A percentile compares a stretch with the other conserved stretches of the same genome.
phyloP scores from a whole-genome alignment of 1,139 yeast genomes.

The Taphrina pruni region DNA sequence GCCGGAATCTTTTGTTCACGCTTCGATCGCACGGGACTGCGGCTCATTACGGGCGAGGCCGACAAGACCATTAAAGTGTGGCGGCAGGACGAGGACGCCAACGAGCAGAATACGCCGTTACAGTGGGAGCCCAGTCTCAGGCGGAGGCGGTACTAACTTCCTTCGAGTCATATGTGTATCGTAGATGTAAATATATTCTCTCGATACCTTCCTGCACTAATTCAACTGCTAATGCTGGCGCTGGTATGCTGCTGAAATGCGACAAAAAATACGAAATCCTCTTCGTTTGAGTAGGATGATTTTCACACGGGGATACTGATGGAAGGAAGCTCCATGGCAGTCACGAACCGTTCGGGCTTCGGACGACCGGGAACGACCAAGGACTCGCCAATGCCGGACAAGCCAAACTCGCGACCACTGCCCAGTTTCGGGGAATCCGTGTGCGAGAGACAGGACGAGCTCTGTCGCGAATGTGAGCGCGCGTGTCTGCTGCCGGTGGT shows the following conservation, averaged over 20 bases:
- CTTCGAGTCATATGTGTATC: too few relatives aligned
- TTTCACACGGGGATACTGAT: not conserved
- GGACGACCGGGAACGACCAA: slow-evolving; percentile 9
- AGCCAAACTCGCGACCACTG: not conserved
- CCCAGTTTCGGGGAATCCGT: not conserved
- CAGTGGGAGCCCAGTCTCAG: slow-evolving; percentile 56
- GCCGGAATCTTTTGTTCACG: slow-evolving; percentile 72
- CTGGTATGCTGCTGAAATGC: not conserved
- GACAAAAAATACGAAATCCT: not conserved
- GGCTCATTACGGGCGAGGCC: slow-evolving; percentile 84
- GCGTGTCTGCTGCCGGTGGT: slow-evolving; percentile 2
- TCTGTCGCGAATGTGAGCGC: slow-evolving; percentile 19
- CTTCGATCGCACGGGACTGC: slow-evolving; percentile 79
- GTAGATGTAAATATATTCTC: not conserved
- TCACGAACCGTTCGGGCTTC: slow-evolving; percentile 21
- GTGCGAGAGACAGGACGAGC: slow-evolving; percentile 11
- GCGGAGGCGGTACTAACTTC: slow-evolving; percentile 21
- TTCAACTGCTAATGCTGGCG: slow-evolving; percentile 13
- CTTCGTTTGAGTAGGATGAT: not conserved
- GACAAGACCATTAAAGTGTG: slow-evolving; percentile 90
- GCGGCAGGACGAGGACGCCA: slow-evolving; percentile 63
- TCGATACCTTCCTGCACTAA: not conserved
- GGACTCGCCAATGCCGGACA: slow-evolving; percentile 2
- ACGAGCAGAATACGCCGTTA: slow-evolving; percentile 57
- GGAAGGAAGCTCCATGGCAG: slow-evolving; percentile 16